phyloP scores from a whole-genome alignment of 305 asterid species.

The Fraxinus paxiana region DNA sequence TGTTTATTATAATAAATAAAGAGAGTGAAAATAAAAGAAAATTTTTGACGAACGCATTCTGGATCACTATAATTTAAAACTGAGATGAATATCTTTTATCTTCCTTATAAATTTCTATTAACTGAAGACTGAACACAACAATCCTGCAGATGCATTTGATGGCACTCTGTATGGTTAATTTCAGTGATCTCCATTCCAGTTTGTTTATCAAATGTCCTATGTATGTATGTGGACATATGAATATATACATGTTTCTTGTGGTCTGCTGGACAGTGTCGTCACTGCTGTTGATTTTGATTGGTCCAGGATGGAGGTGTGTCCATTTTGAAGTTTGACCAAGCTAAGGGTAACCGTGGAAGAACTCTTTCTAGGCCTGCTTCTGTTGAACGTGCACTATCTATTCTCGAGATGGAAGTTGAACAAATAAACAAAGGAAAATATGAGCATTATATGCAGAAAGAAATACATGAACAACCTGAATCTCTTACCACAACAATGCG shows the following conservation, averaged over 20 bases:
- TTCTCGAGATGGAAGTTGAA: constrained; percentile 94
- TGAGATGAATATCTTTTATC: background rate
- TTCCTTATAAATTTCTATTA: background rate
- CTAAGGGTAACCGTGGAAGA: constrained; percentile 49
- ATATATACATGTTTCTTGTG: background rate
- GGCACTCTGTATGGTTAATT: background rate
- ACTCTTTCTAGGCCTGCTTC: constrained; percentile 68
- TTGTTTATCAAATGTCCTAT: background rate
- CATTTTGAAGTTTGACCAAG: constrained; percentile 70
- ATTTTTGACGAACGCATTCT: background rate
- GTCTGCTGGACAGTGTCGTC: background rate
- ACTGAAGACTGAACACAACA: background rate
- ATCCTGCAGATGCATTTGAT: background rate
- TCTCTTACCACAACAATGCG: constrained; percentile 91
- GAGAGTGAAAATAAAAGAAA: background rate
- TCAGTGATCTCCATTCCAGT: background rate
- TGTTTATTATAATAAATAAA: too few species aligned
- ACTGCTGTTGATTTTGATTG: constrained; percentile 16
- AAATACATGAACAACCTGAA: constrained; percentile 97
- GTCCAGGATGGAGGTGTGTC: constrained; percentile 82
- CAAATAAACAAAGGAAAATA: constrained; percentile 94
- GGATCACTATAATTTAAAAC: background rate
- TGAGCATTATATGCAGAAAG: constrained; percentile 97
- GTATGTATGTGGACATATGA: background rate
- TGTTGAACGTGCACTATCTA: constrained; percentile 86